Conservation (phyloP, 2,329 filamentous ascomycete genomes). For the Emmonsiellopsis sp. region DNA sequence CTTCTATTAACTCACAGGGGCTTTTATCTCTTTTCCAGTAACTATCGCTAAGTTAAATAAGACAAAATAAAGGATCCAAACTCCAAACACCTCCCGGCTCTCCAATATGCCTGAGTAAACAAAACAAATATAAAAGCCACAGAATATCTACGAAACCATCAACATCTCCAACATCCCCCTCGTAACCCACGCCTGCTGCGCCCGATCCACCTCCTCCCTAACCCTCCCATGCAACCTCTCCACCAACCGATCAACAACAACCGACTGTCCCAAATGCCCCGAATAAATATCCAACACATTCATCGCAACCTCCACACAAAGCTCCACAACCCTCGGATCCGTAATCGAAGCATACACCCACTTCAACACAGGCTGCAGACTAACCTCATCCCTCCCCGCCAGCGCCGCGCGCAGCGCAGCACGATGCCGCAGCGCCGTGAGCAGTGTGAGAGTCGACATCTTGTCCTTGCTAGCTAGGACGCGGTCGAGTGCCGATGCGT, state of each 20-base stretch:
- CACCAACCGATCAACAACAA: constrained; percentile 63
- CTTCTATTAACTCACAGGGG: background rate
- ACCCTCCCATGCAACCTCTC: constrained; percentile 61
- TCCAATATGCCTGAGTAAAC: background rate
- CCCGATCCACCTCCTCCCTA: constrained; percentile 66
- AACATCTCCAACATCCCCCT: constrained; percentile 81
- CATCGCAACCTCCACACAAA: constrained; percentile 76
- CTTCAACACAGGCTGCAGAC: constrained; percentile 69
- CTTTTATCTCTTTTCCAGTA: background rate
- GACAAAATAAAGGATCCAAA: background rate
- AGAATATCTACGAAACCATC: constrained; percentile 19
- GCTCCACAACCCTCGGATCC: constrained; percentile 68
- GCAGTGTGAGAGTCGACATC: constrained; percentile 60
- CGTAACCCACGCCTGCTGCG: constrained; percentile 72
- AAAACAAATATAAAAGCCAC: background rate
- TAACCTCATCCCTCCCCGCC: constrained; percentile 67
- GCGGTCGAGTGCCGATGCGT: constrained; percentile 66
- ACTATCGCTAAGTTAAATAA: background rate
- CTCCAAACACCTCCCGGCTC: background rate
- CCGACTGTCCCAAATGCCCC: constrained; percentile 63
- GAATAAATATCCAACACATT: constrained; percentile 81
- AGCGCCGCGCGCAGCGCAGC: constrained; percentile 75
- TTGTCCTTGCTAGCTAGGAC: constrained; percentile 53
- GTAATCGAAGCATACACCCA: constrained; percentile 76
- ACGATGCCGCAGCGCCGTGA: constrained; percentile 78